Evolutionary conservation across 2,329 filamentous ascomycete genomes (phyloP), one percentile per base, ranked within the genome.

Genomic region (Botrytis hyacinthi): DNA sequence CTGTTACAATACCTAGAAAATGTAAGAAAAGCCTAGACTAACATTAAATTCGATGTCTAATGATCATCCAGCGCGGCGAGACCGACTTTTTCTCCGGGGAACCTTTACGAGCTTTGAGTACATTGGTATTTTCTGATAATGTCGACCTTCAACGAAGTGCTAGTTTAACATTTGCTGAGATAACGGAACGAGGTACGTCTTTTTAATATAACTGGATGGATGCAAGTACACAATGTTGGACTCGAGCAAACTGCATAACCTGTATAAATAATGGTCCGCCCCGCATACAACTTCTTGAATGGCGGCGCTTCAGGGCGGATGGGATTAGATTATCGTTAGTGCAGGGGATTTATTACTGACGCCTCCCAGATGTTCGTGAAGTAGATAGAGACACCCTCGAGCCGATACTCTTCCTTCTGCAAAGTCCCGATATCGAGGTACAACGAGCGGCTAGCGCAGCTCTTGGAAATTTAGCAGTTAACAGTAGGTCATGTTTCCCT

Each of bases 41-140:
- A 54, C 62, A 54, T 29, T 29, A 37, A 61, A 70, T 26, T 59
- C 62, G 51, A 40, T 66, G 61, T 72, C 77, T 80, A 71, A 80
- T 75, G 48, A 69, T 63, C 71, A n/a, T 70, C 35, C 70, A 79
- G 96, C 92, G 96, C 81, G 92, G 91, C 81, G 96, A 99, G 83
- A 98, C 95, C 80, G 95, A 99, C 83, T 99, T 99, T 89, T 99
- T 99, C 84, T 92, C 93, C 54, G 96, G 96, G 83, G 95, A 98
- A 81, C 96, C 96, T 63, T 90, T 99, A 73, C 92, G 93, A 83
- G 95, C 96, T 63, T 86, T 99, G 73, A 98, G 94, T 84, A 99
- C 95, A 20, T 89, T 99, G 40, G 96, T 99, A 73, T 99, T 97
- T 83, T 99, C 96, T 73, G 95, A 98, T 83, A 99, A 99, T 85